Percentiles rank a stretch among this genome's conserved stretches.
These are phyloP conservation scores for Pseudogymnoascus sp. DNA, from an alignment of 2,329 filamentous ascomycete species.

Conservation along the genomic window DNA sequence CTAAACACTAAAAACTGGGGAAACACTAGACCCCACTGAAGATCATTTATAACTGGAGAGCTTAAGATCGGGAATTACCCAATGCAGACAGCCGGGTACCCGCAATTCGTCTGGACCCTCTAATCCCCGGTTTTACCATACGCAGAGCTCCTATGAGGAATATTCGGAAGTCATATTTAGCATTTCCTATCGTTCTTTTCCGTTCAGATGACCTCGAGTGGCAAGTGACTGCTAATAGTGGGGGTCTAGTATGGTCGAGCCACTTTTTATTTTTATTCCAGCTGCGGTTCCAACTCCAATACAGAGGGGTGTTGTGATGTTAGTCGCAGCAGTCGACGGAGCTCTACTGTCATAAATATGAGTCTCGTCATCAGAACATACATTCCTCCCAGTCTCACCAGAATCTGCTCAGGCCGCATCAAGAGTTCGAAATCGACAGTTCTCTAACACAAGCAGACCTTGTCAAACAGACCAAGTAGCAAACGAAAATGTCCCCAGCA, in stretches of 20 bases:
- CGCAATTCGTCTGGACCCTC: no score
- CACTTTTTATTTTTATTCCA: not conserved
- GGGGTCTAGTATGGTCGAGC: no score
- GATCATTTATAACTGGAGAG: no score
- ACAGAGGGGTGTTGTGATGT: not conserved
- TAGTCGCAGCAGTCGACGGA: not conserved
- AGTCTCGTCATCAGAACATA: not conserved
- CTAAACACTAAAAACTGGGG: no score
- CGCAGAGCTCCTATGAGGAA: no score
- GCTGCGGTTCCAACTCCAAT: not conserved
- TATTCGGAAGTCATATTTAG: no score
- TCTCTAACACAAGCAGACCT: not conserved
- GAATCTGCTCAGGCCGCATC: no score
- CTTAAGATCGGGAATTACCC: no score
- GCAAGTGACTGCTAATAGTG: no score
- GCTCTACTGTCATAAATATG: not conserved
- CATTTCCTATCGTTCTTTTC: not conserved
- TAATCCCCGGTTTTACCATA: no score
- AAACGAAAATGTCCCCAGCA: not conserved
- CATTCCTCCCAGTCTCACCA: not conserved
- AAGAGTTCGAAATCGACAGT: not conserved
- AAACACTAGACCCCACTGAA: no score
- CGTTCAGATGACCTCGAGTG: not conserved
- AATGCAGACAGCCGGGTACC: no score
- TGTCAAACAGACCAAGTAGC: not conserved